Evolutionary conservation across 495 filamentous ascomycete genomes (phyloP).

Genomic region (Trichocladium antarcticum): DNA sequence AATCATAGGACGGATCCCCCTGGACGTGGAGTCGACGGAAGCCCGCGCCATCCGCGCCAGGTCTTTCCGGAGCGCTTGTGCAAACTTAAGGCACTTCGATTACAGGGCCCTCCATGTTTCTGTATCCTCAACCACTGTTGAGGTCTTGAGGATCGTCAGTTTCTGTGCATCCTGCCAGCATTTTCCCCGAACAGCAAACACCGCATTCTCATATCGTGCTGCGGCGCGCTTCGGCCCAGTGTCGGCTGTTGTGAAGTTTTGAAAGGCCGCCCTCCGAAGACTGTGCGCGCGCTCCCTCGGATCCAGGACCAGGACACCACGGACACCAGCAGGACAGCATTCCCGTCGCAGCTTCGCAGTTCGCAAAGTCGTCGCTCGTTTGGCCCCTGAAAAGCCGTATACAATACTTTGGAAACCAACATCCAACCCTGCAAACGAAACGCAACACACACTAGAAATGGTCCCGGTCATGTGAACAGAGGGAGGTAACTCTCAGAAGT

Average conservation of each 20-base stretch:
- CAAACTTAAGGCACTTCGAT: too few relatives aligned
- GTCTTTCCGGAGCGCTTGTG: too few relatives aligned
- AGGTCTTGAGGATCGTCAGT: not conserved
- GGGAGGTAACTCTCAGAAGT: too few relatives aligned
- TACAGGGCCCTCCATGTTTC: slow-evolving; percentile 1
- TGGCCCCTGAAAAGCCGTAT: not conserved
- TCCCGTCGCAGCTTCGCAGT: not conserved
- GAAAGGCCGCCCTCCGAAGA: too few relatives aligned
- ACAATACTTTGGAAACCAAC: not conserved
- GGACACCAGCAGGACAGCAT: too few relatives aligned
- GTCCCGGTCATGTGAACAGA: too few relatives aligned
- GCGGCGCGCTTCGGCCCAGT: not conserved
- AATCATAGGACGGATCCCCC: too few relatives aligned
- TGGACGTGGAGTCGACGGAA: not conserved
- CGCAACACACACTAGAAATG: too few relatives aligned
- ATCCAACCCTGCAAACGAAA: not conserved
- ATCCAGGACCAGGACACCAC: too few relatives aligned
- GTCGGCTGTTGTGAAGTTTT: too few relatives aligned
- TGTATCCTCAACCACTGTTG: not conserved
- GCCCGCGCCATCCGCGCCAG: slow-evolving; percentile 7
- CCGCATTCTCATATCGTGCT: slow-evolving; percentile 1
- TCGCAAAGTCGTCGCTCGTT: not conserved
- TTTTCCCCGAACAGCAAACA: not conserved
- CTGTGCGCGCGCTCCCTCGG: too few relatives aligned
- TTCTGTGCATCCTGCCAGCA: not conserved